Evolutionary conservation across 1,139 yeast genomes (phyloP), one percentile per base, ranked within the genome.

Genomic region (Geotrichum phurueaensis): DNA sequence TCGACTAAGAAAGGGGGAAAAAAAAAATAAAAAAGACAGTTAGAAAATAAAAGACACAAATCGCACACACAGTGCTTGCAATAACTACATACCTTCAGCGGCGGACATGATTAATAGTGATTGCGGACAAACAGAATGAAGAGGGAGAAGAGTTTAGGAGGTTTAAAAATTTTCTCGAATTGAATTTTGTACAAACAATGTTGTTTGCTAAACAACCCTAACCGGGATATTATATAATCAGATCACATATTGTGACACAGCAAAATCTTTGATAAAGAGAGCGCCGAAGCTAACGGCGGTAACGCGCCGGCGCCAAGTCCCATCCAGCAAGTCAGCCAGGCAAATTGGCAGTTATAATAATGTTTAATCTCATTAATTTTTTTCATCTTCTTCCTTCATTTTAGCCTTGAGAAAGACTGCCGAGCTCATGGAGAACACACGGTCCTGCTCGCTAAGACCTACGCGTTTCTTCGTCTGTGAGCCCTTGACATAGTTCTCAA

Each of bases 361-460:
- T 20, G 9, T 4, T 29, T 1, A 51, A 3, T 6, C 7, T 27
- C 39, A 50, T 33, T 53, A 53, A 33, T 50, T 58, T 20, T 58
- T 60, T 27, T 64, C 68, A 33, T 68, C 71, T 52, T 69, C 72
- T 51, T 68, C 71, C 58, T 67, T 67, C 67, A 66, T 64, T 56
- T 68, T 66, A 2, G 68, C 69, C 71, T 86, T 85, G 56, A 86
- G 83, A 68, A 84, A 89, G 29, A 85, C 83, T 0, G 87, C 84
- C 2, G 95, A 86, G 63, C 96, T 86, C 70, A 89, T 76, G 52
- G 96, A 87, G 75, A 92, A 92, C 7, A 92, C 82, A 56, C 96
- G 84, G 69, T 92, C 98, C 51, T 87, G 89, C 65, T 90, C 96
- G 0, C 84, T 82, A 71, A 86, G 84, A 9, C 79, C 78, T 20